Base-by-base conservation (phyloP, 2,329 filamentous ascomycete species). In the Epichloe gansuensis region DNA sequence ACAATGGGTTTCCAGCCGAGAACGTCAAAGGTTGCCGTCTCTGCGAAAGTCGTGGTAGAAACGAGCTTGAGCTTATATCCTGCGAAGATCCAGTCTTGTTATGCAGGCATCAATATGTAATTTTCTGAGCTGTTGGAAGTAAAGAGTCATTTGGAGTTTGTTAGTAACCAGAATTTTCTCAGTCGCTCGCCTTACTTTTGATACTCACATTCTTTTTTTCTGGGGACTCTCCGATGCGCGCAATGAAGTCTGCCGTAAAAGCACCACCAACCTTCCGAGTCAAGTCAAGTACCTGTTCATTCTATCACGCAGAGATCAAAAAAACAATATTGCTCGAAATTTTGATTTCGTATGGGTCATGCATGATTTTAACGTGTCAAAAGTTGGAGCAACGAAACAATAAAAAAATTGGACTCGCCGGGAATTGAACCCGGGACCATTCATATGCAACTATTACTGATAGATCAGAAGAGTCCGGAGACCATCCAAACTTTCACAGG, bases 351-450 rank as follows among this genome's bases (percentile, higher is more conserved):
- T 7, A 39, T n/a, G 37, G 2, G 11, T n/a, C 13, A 39, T 37
- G 12, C 34, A 37, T 39, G 37, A 39, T 7, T n/a, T 39, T n/a
- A 3, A 39, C 5, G 5, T 3, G 13, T 39, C 13, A 6, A 28
- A 5, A 28, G 34, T 0, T 11, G 17, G 6, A 37, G 12, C 17
- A 21, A 17, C 25, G 5, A 37, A 17, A 23, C 37, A 6, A 7
- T 0, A 23, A 46, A 38, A 48, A 54, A 45, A 3, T 34, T 54
- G 52, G 52, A 54, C 52, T 48, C 48, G 52, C 52, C 52, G 52
- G 52, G 52, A 54, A 54, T 54, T 54, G 52, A 54, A 54, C 52
- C 52, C 52, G 52, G 52, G 52, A 54, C 52, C 52, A 54, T 54
- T 54, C 52, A 54, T 54, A 54, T 2, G 52, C 52, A 54, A 51